Evolutionary conservation across 2,329 filamentous ascomycete genomes (phyloP).

Genomic region (Arachnopeziza araneosa): DNA sequence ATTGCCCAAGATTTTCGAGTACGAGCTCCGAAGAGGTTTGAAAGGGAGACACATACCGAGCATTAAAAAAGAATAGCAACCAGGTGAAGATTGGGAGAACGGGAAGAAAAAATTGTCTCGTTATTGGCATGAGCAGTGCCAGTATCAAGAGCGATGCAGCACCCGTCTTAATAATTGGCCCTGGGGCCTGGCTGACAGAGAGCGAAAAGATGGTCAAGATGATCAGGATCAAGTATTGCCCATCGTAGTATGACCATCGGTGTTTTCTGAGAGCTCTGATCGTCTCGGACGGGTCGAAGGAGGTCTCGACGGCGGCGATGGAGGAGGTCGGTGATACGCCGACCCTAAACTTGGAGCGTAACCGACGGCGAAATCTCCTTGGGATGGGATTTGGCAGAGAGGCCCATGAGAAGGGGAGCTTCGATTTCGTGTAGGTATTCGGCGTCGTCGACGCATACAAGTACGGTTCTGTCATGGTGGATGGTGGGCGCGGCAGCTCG

Average conservation of each 20-base stretch:
- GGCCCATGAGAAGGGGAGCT: slow-evolving; percentile 40
- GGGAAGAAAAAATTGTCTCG: slow-evolving; percentile 85
- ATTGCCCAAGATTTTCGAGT: not conserved
- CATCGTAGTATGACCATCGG: slow-evolving; percentile 76
- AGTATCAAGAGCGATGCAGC: slow-evolving; percentile 61
- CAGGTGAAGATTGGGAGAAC: slow-evolving; percentile 81
- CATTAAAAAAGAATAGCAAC: slow-evolving; percentile 76
- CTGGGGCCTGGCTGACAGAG: slow-evolving; percentile 71
- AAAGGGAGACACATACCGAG: slow-evolving; percentile 54
- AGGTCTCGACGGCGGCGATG: slow-evolving; percentile 72
- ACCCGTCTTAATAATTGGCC: slow-evolving; percentile 71
- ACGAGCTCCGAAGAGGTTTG: not conserved
- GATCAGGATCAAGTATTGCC: slow-evolving; percentile 74
- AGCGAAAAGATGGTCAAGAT: slow-evolving; percentile 77
- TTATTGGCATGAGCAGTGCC: slow-evolving; percentile 74
- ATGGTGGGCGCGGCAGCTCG: slow-evolving; percentile 3
- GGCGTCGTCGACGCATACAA: slow-evolving; percentile 23
- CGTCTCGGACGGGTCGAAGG: slow-evolving; percentile 74
- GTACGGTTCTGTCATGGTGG: slow-evolving; percentile 21
- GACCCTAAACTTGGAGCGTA: slow-evolving; percentile 64
- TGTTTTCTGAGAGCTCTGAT: slow-evolving; percentile 70
- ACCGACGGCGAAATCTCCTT: slow-evolving; percentile 59
- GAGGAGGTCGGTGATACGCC: slow-evolving; percentile 63
- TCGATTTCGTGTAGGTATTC: slow-evolving; percentile 26
- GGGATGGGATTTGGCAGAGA: slow-evolving; percentile 50